Conservation (phyloP, 2,329 filamentous ascomycete genomes). For the Ceratocystiopsis sp. region DNA sequence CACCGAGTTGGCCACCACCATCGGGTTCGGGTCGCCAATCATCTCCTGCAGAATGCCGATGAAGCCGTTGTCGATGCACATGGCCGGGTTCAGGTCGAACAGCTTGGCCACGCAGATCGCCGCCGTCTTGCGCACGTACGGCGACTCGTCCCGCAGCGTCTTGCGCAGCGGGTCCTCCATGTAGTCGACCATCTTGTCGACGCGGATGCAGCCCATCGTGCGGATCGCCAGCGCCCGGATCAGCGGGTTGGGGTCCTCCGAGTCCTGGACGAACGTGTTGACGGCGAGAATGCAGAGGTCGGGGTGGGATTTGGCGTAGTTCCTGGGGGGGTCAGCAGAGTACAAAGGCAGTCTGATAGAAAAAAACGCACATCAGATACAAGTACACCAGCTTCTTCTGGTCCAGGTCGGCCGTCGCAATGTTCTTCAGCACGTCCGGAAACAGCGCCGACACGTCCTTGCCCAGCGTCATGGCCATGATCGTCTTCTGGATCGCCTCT, state of each 20-base stretch:
- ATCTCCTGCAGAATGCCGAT: constrained; percentile 85
- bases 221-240: constrained; percentile 88
- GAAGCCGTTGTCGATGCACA: constrained; percentile 96
- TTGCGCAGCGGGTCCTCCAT: constrained; percentile 97
- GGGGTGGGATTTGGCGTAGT: constrained; percentile 97
- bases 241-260: constrained; percentile 93
- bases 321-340: constrained; percentile 37
- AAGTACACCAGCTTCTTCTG: constrained; percentile 99
- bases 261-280: constrained; percentile 98
- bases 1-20: constrained; percentile 97
- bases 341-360: not conserved
- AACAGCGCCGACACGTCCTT: constrained; percentile 97
- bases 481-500: constrained; percentile 98
- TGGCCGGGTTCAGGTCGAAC: constrained; percentile 79
- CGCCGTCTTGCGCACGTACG: constrained; percentile 95
- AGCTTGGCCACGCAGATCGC: constrained; percentile 96
- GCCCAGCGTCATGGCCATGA: constrained; percentile 98
- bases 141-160: constrained; percentile 90
- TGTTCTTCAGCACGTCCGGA: constrained; percentile 96
- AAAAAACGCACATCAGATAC: constrained; percentile 65
- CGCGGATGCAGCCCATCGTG: constrained; percentile 96
- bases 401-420: constrained; percentile 83
- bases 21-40: constrained; percentile 93
- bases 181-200: constrained; percentile 99
- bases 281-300: constrained; percentile 97